Evolutionary conservation across 306 rosid species (phyloP), one percentile per base, ranked within the genome.

Genomic region (Sophora flavescens): DNA sequence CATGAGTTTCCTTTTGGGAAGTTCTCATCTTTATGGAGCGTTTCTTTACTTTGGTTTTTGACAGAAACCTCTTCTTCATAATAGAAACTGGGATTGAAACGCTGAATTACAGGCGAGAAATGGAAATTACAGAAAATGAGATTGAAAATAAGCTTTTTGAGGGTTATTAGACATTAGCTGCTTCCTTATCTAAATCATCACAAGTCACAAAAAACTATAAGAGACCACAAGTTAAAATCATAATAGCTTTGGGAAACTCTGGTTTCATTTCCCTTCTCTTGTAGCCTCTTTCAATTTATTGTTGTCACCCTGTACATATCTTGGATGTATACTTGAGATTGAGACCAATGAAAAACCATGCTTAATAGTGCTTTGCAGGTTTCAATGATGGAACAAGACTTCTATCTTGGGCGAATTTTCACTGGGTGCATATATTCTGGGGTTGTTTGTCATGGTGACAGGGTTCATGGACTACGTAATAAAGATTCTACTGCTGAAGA

Each of bases 341-440:
- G 85, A 61, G 64, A 70, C 66, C 63, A 30, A 77, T 83, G 80
- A 84, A 85, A 78, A 59, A 54, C 70, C 74, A 57, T 72, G 84
- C 68, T 79, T 84, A 80, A 87, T 78, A 69, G 89, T 88, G 84
- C 58, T 74, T 81, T 84, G 80, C 82, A 92, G 98, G 97, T 92
- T 87, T 95, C 99, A 14, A 95, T 95, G 99, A 95, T 95, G 99
- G 99, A 95, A 83, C 71, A 77, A 1, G 97, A 95, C 86, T 88
- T 81, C 85, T 95, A 90, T 80, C 93, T 95, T 78, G 97, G 99
- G 50, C 84, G 97, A 54, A 92, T 95, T 87, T 90, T 95, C 83
- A 95, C 97, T 1, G 99, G 97, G 58, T 93, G 99, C 11, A 74
- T 95, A 82, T 78, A 83, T 84, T 83, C 90, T 79, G 99, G 97